Evolutionary conservation across 257 asterid genomes (phyloP).

Genomic region (Striga asiatica): DNA sequence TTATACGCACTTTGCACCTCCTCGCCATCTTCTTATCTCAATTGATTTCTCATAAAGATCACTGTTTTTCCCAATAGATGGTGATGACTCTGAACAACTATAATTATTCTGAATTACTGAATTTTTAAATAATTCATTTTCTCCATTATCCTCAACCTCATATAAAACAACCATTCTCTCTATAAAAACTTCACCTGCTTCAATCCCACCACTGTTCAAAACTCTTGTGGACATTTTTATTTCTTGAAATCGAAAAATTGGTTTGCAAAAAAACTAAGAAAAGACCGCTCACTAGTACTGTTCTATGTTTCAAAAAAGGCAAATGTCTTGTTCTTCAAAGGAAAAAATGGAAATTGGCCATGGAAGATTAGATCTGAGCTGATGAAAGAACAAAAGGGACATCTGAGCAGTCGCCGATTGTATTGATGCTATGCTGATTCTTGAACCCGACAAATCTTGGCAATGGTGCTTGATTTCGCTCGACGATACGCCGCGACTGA

Average conservation of each 20-base stretch:
- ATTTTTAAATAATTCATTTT: constrained; percentile 6
- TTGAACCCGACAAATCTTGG: too few species aligned
- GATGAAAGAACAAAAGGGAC: too few species aligned
- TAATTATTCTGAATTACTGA: constrained; percentile 5
- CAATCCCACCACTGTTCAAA: constrained; percentile 21
- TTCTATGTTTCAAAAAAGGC: too few species aligned
- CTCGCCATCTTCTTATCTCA: constrained; percentile 25
- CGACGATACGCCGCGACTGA: too few species aligned
- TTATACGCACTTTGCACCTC: constrained; percentile 56
- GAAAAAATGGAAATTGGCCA: too few species aligned
- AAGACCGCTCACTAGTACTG: not conserved
- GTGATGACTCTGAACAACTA: constrained; percentile 32
- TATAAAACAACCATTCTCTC: constrained; percentile 15
- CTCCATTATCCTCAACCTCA: constrained; percentile 4
- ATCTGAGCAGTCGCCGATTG: too few species aligned
- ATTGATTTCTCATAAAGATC: constrained; percentile 41
- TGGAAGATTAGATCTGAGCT: too few species aligned
- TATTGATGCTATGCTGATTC: too few species aligned
- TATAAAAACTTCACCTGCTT: not conserved
- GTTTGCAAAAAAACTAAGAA: not conserved
- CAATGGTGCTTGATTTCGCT: too few species aligned
- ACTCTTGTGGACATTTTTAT: constrained; percentile 23
- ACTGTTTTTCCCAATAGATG: constrained; percentile 54
- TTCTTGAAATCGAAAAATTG: not conserved
- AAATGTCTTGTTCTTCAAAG: too few species aligned